Evolutionary conservation across 1,284 basidiomycete species (phyloP), one percentile per base, ranked within the genome.

Genomic region (Kalmanozyma brasiliensis): DNA sequence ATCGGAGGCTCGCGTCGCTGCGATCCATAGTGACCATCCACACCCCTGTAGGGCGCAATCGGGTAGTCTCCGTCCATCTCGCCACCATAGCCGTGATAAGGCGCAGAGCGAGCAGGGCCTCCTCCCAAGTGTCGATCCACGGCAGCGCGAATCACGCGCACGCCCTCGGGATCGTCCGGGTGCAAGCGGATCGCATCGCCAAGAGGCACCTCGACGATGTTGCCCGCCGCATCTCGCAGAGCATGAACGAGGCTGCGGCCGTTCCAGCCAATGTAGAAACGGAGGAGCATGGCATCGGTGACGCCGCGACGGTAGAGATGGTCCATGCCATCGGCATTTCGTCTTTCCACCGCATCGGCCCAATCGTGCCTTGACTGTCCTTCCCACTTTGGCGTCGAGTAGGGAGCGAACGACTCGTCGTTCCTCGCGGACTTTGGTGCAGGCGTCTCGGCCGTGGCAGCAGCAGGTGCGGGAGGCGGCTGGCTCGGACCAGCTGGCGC

Each of bases 261-360:
- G 42, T 80, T 74, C 79, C 79, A 81, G 22, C 71, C 80, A 30
- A 81, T 47, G 51, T 72, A 73, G 63, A 73, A 80, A 20, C 59
- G 61, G 55, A 72, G 49, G 19, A 81, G 76, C 80, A 81, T 79
- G 23, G 73, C 58, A 40, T 81, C 79, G 17, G 72, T 78, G 34
- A 81, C 67, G 23, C 80, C 80, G 34, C 80, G 78, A 16, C 65
- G 56, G 41, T 74, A 74, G 32, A 81, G 55, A 46, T 79, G 78
- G 23, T 69, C 63, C 68, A 78, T 80, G 22, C 78, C 79, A 8
- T 62, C 63, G 8, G 66, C 71, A 30, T 81, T 61, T 16, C 77
- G 64, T 49, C 73, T 68, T 17, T 74, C 53, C 1, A 62, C 72
- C 20, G 44, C 37, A 33, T 70, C 57, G 0, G 49, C 30, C 57